These are phyloP conservation scores for Auricularia cornea DNA, from an alignment of 768 basidiomycete species.

Conservation along the genomic window DNA sequence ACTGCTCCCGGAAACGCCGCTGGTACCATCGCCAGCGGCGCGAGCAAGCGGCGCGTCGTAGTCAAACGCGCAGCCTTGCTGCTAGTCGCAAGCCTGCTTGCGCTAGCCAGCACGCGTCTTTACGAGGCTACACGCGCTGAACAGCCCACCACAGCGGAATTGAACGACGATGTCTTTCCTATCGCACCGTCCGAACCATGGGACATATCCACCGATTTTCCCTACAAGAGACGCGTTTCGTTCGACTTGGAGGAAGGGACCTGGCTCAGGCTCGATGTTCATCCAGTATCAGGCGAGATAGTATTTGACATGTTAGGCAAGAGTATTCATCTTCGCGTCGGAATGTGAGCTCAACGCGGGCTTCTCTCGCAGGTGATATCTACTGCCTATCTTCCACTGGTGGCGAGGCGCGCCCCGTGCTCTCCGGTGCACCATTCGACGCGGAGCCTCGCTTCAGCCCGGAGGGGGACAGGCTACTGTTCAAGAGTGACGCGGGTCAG, in stretches of 20 bases:
- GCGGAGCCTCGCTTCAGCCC: constrained; percentile 70
- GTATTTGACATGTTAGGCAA: constrained; percentile 59
- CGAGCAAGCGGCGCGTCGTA: no score
- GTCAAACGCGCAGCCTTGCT: no score
- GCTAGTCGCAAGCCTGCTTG: no score
- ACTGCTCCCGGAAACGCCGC: no score
- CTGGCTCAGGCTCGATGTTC: constrained; percentile 67
- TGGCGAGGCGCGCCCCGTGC: constrained; percentile 42
- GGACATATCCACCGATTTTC: constrained; percentile 72
- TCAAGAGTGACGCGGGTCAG: constrained; percentile 62
- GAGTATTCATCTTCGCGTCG: not conserved
- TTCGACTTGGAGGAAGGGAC: constrained; percentile 58
- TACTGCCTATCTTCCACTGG: constrained; percentile 51
- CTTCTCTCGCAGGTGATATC: constrained; percentile 36
- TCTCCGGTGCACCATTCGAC: constrained; percentile 62
- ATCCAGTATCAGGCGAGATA: constrained; percentile 60
- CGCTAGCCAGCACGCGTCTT: no score
- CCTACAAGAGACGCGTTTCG: constrained; percentile 55
- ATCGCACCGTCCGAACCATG: constrained; percentile 38
- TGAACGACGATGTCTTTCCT: constrained; percentile 53
- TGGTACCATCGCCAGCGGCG: no score
- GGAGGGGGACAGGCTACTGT: constrained; percentile 52
- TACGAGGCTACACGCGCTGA: no score
- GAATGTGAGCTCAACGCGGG: not conserved
- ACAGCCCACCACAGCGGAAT: constrained; percentile 11